Evolutionary conservation across 2,329 filamentous ascomycete genomes (phyloP).

Genomic region (Neopestalotiopsis sp.): DNA sequence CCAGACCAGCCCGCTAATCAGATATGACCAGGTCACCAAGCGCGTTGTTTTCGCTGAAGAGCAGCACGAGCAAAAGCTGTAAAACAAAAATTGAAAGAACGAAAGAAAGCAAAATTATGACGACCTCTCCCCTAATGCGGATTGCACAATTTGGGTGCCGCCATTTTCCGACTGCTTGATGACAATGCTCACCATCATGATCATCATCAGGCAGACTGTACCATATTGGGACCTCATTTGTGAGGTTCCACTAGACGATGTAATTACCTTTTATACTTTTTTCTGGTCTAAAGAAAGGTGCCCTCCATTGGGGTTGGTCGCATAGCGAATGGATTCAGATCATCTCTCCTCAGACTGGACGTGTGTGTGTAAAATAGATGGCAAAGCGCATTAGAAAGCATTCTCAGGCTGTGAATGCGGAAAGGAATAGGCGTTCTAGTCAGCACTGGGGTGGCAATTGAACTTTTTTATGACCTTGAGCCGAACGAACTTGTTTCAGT

Average conservation of each 20-base stretch:
- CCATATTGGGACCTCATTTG: slow-evolving; percentile 30
- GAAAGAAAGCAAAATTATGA: not conserved
- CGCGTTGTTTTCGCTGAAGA: slow-evolving; percentile 21
- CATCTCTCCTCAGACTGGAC: slow-evolving; percentile 59
- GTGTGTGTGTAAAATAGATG: slow-evolving; percentile 55
- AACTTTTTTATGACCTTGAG: slow-evolving; percentile 21
- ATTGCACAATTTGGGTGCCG: not conserved
- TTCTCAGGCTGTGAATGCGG: slow-evolving; percentile 33
- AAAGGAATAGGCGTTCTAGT: slow-evolving; percentile 38
- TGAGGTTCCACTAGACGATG: slow-evolving; percentile 27
- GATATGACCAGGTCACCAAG: slow-evolving; percentile 33
- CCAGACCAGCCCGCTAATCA: slow-evolving; percentile 25
- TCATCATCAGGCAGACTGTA: slow-evolving; percentile 29
- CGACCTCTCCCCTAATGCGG: not conserved
- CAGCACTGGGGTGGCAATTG: slow-evolving; percentile 33
- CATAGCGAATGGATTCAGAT: slow-evolving; percentile 53
- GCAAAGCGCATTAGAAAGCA: slow-evolving; percentile 53
- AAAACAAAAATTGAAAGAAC: not conserved
- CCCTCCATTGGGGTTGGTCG: slow-evolving; percentile 31
- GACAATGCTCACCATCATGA: not conserved
- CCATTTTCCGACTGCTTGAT: slow-evolving; percentile 2
- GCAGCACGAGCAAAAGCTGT: slow-evolving; percentile 19
- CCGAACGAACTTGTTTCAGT: not conserved
- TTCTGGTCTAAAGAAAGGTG: slow-evolving; percentile 26
- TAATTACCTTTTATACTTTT: slow-evolving; percentile 22